Percentiles rank a stretch among this genome's conserved stretches.
These are phyloP conservation scores for Saccharomyces mikatae DNA, from an alignment of 805 yeast genomes.

Conservation along the genomic window DNA sequence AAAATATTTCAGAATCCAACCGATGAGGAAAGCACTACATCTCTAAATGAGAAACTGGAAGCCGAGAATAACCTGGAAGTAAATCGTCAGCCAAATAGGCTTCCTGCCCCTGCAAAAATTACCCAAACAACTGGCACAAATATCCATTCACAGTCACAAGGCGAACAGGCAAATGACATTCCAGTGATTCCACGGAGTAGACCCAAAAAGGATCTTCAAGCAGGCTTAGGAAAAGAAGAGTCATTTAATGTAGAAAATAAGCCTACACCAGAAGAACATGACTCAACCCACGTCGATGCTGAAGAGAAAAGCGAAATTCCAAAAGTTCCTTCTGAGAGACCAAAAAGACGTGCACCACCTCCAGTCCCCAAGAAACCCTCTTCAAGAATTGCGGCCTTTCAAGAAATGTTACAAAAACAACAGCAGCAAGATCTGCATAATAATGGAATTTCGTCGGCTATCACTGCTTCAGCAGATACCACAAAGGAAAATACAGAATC, in stretches of 20 bases:
- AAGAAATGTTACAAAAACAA: constrained; percentile 56
- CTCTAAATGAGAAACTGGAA: constrained; percentile 1
- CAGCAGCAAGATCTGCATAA: constrained; percentile 47
- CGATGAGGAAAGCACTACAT: not conserved
- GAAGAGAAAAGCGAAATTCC: not conserved
- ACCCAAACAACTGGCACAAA: not conserved
- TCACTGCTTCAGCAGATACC: not conserved
- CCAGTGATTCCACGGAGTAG: constrained; percentile 11
- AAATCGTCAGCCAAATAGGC: not conserved
- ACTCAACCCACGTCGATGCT: not conserved
- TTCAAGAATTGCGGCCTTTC: constrained; percentile 73
- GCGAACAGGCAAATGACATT: not conserved
- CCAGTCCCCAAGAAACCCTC: constrained; percentile 73
- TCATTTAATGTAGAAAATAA: not conserved
- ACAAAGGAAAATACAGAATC: not conserved
- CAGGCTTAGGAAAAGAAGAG: not conserved
- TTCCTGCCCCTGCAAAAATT: not conserved
- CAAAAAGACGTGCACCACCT: constrained; percentile 40
- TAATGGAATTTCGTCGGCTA: constrained; percentile 6
- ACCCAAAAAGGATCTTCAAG: not conserved
- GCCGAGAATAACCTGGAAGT: not conserved
- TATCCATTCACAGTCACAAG: not conserved
- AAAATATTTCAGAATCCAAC: not conserved
- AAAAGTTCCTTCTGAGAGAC: constrained; percentile 7
- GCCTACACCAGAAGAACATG: not conserved